Percentiles rank a stretch among this genome's conserved stretches.
phyloP scores from a whole-genome alignment of 108 stramenopile genomes.

The Seminavis robusta region DNA sequence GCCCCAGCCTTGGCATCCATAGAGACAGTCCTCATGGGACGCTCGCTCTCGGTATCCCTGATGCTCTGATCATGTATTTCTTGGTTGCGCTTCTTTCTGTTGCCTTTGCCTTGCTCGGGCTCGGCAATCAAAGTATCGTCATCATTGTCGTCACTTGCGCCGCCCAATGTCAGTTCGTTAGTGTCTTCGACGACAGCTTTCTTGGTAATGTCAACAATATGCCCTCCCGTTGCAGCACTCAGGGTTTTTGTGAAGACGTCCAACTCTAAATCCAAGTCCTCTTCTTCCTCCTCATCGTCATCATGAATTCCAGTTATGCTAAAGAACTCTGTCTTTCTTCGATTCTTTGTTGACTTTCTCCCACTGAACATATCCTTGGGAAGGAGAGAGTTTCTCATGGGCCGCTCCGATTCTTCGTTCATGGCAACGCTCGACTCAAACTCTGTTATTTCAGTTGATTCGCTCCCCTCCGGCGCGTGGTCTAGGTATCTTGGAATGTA shows the following conservation, averaged over 20 bases:
- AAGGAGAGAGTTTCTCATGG: neutral
- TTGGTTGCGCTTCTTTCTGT: neutral
- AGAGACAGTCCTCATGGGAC: neutral
- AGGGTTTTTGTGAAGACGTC: conserved; percentile 53
- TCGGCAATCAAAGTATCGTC: conserved; percentile 7
- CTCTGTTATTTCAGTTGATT: neutral
- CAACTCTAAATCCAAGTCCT: conserved; percentile 3
- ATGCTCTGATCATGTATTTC: conserved; percentile 4
- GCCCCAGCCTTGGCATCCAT: conserved; percentile 23
- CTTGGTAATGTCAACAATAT: conserved; percentile 87
- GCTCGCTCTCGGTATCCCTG: neutral
- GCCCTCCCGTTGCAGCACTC: conserved; percentile 46
- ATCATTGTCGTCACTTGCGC: conserved; percentile 18
- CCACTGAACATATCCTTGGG: too few species aligned
- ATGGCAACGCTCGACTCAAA: neutral
- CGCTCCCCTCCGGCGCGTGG: conserved; percentile 19
- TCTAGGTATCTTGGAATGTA: conserved; percentile 84
- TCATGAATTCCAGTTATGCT: too few species aligned
- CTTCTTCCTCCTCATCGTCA: neutral
- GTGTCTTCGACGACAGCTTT: conserved; percentile 63
- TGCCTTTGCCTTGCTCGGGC: neutral
- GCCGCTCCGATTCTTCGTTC: conserved; percentile 2
- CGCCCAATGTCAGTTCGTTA: conserved; percentile 21
- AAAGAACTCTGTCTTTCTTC: too few species aligned
- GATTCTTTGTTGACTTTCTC: too few species aligned